Evolutionary conservation across 441 rosid genomes (phyloP), one percentile per base, ranked within the genome.

Genomic region (Raphanus hybrid): DNA sequence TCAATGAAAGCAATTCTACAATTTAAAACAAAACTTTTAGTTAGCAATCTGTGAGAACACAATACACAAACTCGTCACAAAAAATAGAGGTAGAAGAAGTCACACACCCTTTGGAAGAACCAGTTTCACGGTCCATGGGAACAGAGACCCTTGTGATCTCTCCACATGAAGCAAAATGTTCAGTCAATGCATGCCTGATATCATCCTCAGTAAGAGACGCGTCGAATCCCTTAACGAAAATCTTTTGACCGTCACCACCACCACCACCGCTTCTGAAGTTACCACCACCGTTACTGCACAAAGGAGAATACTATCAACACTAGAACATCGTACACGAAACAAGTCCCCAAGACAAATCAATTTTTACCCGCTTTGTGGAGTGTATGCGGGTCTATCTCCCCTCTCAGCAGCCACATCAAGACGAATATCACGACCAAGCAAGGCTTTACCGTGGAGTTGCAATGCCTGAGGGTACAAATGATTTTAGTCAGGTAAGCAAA

Each of bases 1-100:
- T 86, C 92, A 61, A 93, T 0, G 82, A 88, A 95, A 0, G 98
- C 97, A 84, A 83, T 79, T 75, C 99, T 95, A 87, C n/a, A 45
- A 3, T 4, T 2, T 8, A 39, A 77, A 41, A 2, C 12, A 64
- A 3, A 1, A 1, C 15, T 45, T 50, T 50, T 26, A 32, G 37
- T 52, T 10, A 62, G 34, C 14, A 50, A 0, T 12, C 4, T 20
- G 8, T 5, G 4, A 58, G 3, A 64, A 64, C 14, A 43, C 3
- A 8, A 18, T 6, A 14, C 57, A 75, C 16, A 18, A 54, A 18
- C 7, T 1, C 1, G 20, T 11, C 14, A 60, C 2, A 62, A 39
- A 62, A 39, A 20, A 2, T 0, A 2, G 29, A 10, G 14, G 45
- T 1, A 62, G 1, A 26, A 10, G 3, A 18, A 52, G 23, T 27